Evolutionary conservation across 106 monocot genomes (phyloP).

Genomic region (Xerophyta viscosa): DNA sequence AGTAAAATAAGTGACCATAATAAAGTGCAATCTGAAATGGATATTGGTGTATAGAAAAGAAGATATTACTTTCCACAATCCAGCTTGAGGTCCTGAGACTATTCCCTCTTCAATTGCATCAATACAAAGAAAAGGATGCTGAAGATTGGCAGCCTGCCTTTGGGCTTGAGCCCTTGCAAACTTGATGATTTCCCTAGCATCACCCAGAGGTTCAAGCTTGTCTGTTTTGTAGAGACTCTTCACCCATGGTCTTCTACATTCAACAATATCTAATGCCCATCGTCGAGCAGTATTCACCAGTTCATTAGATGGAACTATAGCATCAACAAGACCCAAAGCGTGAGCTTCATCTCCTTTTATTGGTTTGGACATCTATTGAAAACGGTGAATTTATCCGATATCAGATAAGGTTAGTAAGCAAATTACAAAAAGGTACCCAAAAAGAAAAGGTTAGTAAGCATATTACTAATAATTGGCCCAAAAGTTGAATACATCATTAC

Average conservation of each 20-base stretch:
- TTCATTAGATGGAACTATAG: constrained; percentile 59
- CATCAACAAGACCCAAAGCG: constrained; percentile 74
- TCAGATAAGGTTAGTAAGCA: background rate
- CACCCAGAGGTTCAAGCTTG: constrained; percentile 73
- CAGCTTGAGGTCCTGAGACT: constrained; percentile 77
- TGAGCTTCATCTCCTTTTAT: constrained; percentile 80
- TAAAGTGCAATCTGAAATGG: no score
- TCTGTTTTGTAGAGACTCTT: constrained; percentile 84
- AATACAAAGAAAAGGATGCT: constrained; percentile 77
- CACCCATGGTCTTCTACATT: constrained; percentile 71
- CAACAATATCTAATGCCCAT: constrained; percentile 84
- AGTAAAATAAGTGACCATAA: no score
- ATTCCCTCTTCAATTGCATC: constrained; percentile 94
- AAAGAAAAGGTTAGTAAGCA: background rate
- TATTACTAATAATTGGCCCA: no score
- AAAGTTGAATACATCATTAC: no score
- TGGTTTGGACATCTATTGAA: constrained; percentile 65
- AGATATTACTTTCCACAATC: constrained; percentile 71
- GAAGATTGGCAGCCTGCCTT: constrained; percentile 67
- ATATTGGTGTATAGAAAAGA: background rate
- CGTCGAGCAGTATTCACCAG: constrained; percentile 59
- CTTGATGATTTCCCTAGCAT: constrained; percentile 85
- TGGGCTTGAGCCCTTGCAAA: constrained; percentile 80
- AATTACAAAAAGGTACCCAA: background rate
- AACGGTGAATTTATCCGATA: no score